Conservation (phyloP, 495 filamentous ascomycete genomes). For the Diplogelasinospora grovesii region DNA sequence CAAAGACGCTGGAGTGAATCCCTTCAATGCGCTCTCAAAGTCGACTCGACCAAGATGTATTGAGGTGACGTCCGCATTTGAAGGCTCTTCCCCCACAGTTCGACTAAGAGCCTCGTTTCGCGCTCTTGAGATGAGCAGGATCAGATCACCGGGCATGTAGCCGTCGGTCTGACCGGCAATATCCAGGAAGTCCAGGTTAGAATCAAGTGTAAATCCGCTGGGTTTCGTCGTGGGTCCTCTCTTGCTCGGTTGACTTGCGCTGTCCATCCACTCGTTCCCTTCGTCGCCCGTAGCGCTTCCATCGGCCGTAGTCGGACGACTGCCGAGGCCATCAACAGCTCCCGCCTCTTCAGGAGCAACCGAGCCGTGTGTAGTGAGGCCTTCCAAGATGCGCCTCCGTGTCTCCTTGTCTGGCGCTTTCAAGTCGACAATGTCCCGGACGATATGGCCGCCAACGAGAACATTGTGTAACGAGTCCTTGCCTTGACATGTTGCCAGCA, state of each 20-base stretch:
- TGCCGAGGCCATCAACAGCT: conserved; percentile 33
- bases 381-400: conserved; percentile 73
- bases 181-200: conserved; percentile 83
- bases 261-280: conserved; percentile 67
- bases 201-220: conserved; percentile 61
- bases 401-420: conserved; percentile 89
- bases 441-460: conserved; percentile 71
- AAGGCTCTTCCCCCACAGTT: conserved; percentile 45
- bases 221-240: conserved; percentile 21
- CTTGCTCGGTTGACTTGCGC: conserved; percentile 25
- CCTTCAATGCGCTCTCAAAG: conserved; percentile 76
- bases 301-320: conserved; percentile 47
- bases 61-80: conserved; percentile 19
- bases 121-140: conserved; percentile 77
- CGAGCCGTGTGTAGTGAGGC: conserved; percentile 48
- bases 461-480: conserved; percentile 83
- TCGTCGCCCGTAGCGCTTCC: conserved; percentile 41
- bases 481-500: conserved; percentile 85
- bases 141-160: conserved; percentile 93
- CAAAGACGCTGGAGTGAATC: conserved; percentile 89
- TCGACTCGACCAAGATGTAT: conserved; percentile 63
- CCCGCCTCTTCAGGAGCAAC: conserved; percentile 32
- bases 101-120: conserved; percentile 87
- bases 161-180: conserved; percentile 90
- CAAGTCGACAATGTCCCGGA: conserved; percentile 74